Base-by-base conservation (phyloP, 164 flowering plant species). In the Umbilicus rupestris region DNA sequence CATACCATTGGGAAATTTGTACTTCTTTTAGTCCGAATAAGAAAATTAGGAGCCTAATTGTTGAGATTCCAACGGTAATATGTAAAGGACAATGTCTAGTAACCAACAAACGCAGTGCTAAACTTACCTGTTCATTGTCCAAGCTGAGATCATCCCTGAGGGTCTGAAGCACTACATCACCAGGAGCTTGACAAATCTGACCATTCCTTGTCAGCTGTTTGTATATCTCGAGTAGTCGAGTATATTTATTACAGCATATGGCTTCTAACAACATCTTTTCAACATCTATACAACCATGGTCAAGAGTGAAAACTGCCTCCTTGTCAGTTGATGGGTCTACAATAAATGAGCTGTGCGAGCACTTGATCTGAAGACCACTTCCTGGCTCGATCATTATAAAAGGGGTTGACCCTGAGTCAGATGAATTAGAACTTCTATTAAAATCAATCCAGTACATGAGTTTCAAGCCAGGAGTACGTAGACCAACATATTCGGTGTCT, bases 351-450 rank as follows among this genome's bases (percentile, higher is more conserved):
- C 92, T 86, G 72, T 92, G 97, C 58, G 74, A 33, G 74, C 96
- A 92, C 73, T 79, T 87, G 59, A 95, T 88, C 70, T 83, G 92
- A 71, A 85, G 75, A 76, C 90, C 96, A 47, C 83, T 78, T 64
- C 97, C 97, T 14, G 97, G 97, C 75, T 95, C 99, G 78, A 95
- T 84, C 75, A 85, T 92, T 47, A 95, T 73, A 70, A 75, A 89
- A 17, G 97, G 96, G 71, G 83, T 80, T 37, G 81, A 80, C 65
- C 80, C 87, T 35, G 78, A 67, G 64, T 89, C 96, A 75, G 89
- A 73, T 12, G 80, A 57, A 46, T 80, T 82, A 44, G 79, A 63
- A 68, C 41, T 83, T 71, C 81, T 90, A 66, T 88, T 90, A 55
- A 71, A 62, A 71, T 95, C 97, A 57, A 92, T 69, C 97, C 99